Conservation (phyloP, 2,329 filamentous ascomycete species). For the Fusarium succisae region DNA sequence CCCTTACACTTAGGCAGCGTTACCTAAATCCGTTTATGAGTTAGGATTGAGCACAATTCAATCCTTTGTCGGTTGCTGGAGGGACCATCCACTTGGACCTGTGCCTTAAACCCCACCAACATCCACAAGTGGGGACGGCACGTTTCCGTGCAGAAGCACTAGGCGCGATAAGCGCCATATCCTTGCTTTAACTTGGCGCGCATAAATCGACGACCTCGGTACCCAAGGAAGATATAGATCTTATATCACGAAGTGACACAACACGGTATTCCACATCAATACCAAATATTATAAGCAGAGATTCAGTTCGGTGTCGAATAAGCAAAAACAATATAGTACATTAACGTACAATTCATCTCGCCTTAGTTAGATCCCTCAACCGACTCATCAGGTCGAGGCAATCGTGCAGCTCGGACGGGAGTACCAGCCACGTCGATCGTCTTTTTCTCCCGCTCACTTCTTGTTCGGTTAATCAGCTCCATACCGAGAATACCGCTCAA, state of each 20-base stretch:
- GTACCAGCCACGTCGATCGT: conserved; percentile 22
- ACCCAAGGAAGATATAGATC: not conserved
- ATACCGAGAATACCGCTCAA: conserved; percentile 56
- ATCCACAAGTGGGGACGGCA: conserved; percentile 1
- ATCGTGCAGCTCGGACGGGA: not conserved
- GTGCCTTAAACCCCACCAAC: conserved; percentile 17
- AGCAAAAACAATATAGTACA: conserved; percentile 30
- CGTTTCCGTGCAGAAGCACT: not conserved
- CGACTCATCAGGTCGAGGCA: not conserved
- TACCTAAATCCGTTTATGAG: not conserved
- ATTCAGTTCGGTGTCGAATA: conserved; percentile 21
- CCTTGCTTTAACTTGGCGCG: conserved; percentile 14
- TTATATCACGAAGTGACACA: not conserved
- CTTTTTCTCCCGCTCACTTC: conserved; percentile 24
- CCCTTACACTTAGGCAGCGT: not conserved
- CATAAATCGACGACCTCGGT: not conserved
- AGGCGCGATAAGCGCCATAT: conserved; percentile 36
- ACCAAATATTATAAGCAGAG: conserved; percentile 3
- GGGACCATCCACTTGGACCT: conserved; percentile 25
- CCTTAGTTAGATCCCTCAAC: not conserved
- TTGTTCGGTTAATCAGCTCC: conserved; percentile 43
- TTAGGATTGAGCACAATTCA: not conserved
- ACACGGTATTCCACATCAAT: not conserved
- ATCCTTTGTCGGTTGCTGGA: conserved; percentile 25
- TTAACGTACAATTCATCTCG: not conserved